Conservation (phyloP, 2,329 filamentous ascomycete genomes). For the Penicillium sclerotigenum region DNA sequence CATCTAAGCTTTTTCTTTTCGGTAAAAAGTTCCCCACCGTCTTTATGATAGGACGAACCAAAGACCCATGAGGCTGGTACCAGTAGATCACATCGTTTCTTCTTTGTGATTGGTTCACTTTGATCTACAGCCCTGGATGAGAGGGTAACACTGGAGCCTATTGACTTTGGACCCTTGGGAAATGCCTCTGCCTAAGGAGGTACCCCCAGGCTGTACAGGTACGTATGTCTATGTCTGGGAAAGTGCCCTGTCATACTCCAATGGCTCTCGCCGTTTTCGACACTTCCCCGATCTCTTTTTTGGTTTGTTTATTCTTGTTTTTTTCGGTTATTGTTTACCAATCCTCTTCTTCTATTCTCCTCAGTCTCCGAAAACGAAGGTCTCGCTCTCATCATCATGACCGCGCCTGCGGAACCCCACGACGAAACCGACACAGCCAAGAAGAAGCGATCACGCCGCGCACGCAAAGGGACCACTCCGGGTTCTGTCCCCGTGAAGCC, state of each 20-base stretch:
- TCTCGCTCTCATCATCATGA: not conserved
- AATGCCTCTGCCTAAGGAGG: not conserved
- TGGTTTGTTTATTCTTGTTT: not conserved
- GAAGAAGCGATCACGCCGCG: slow-evolving; percentile 14
- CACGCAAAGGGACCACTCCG: slow-evolving; percentile 4
- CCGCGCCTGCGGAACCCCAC: not conserved
- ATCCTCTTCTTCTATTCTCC: not conserved
- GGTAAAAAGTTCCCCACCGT: not conserved
- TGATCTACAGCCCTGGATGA: not conserved
- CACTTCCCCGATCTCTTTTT: not conserved
- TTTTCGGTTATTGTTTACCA: not conserved
- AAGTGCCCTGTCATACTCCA: not conserved
- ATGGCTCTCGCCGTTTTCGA: not conserved
- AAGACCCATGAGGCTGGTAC: not conserved
- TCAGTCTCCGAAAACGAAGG: not conserved
- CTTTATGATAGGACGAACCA: not conserved
- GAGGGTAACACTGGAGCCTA: not conserved
- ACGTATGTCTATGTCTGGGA: too few relatives aligned
- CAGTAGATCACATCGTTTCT: not conserved
- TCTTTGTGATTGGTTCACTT: not conserved
- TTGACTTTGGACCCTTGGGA: not conserved
- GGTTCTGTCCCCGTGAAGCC: not conserved
- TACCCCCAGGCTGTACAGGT: not conserved
- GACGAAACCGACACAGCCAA: not conserved
- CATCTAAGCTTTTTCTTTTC: not conserved